Evolutionary conservation across 768 basidiomycete species (phyloP).

Genomic region (Auriscalpium microsporum): DNA sequence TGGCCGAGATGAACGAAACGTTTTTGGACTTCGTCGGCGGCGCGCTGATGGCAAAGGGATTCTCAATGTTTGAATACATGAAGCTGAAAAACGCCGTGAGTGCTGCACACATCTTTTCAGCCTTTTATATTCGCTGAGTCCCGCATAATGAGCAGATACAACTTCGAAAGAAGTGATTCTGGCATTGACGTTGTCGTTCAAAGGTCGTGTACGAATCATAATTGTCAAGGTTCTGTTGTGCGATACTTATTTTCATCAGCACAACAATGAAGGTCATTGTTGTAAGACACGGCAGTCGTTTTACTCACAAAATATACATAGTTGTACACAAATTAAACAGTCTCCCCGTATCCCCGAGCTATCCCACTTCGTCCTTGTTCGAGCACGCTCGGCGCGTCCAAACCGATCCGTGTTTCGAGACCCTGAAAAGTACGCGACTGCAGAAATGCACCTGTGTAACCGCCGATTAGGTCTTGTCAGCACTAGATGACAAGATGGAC

Average conservation of each 20-base stretch:
- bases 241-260: too few relatives aligned
- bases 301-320: too few relatives aligned
- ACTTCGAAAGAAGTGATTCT: too few relatives aligned
- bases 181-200: too few relatives aligned
- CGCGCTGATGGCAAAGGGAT: neutral
- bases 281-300: too few relatives aligned
- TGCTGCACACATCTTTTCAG: neutral
- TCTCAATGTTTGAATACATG: constrained; percentile 1
- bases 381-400: constrained; percentile 71
- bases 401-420: constrained; percentile 65
- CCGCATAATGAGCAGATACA: too few relatives aligned
- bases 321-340: too few relatives aligned
- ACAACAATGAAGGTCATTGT: too few relatives aligned
- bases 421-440: constrained; percentile 71
- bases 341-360: constrained; percentile 74
- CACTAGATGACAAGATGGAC: neutral
- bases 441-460: constrained; percentile 53
- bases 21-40: neutral
- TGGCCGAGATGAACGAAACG: neutral
- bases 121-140: too few relatives aligned
- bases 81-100: constrained; percentile 1
- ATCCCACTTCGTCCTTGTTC: constrained; percentile 90
- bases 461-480: too few relatives aligned
- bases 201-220: too few relatives aligned
- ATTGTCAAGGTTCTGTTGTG: too few relatives aligned